Conservation (phyloP, 2,329 filamentous ascomycete genomes). For the Pseudophaeomoniella oleicola region DNA sequence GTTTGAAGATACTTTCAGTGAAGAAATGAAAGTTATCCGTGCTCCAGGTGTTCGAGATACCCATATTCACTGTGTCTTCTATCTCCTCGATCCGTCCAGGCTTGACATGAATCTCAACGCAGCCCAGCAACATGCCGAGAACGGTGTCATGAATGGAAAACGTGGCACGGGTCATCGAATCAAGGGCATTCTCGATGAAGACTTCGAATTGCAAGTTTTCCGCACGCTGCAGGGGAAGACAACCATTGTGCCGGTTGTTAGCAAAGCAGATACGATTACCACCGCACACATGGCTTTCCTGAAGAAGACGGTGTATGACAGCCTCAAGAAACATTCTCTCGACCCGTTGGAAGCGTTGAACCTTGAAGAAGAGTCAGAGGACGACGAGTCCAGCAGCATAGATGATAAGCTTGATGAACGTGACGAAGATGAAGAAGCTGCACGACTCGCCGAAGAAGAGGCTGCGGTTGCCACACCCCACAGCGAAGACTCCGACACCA, state of each 20-base stretch:
- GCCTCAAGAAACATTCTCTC: constrained; percentile 69
- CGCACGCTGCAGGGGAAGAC: constrained; percentile 83
- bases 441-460: constrained; percentile 13
- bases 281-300: constrained; percentile 82
- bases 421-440: constrained; percentile 26
- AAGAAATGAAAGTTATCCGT: constrained; percentile 94
- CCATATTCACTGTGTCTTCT: constrained; percentile 90
- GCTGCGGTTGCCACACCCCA: constrained; percentile 9
- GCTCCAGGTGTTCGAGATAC: constrained; percentile 88
- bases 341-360: constrained; percentile 80
- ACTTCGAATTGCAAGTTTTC: constrained; percentile 80
- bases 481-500: constrained; percentile 10
- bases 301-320: constrained; percentile 81
- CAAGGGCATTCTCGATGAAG: constrained; percentile 65
- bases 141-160: constrained; percentile 38
- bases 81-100: constrained; percentile 74
- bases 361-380: constrained; percentile 67
- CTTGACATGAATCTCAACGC: constrained; percentile 66
- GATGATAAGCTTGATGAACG: constrained; percentile 31
- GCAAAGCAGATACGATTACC: constrained; percentile 96
- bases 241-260: constrained; percentile 85
- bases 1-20: constrained; percentile 92
- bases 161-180: constrained; percentile 18
- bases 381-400: constrained; percentile 35
- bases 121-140: constrained; percentile 43